phyloP scores from a whole-genome alignment of 495 filamentous ascomycete genomes.

The Rhizodiscina lignyota region DNA sequence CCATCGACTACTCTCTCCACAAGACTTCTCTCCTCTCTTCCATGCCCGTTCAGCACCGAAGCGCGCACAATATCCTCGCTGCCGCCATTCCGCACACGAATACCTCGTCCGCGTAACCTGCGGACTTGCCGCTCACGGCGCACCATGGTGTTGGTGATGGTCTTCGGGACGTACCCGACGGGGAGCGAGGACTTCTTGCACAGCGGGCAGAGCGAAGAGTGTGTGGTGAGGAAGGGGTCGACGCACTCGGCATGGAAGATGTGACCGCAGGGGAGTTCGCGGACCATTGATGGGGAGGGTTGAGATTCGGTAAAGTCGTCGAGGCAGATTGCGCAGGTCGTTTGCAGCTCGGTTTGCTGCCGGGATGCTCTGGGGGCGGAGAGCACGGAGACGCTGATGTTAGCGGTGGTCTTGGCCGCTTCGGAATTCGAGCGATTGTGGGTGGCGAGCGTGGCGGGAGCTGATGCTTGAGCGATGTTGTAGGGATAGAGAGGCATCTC shows the following conservation, averaged over 20 bases:
- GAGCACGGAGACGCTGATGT: slow-evolving; percentile 4
- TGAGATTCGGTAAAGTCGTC: slow-evolving; percentile 49
- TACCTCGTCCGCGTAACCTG: slow-evolving; percentile 12
- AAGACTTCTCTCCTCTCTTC: too few relatives aligned
- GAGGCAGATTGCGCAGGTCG: slow-evolving; percentile 71
- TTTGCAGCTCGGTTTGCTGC: slow-evolving; percentile 27
- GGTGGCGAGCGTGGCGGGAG: slow-evolving; percentile 3
- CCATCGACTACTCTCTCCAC: too few relatives aligned
- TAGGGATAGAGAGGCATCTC: slow-evolving; percentile 63
- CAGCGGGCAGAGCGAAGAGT: slow-evolving; percentile 68
- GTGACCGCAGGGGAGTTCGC: slow-evolving; percentile 74
- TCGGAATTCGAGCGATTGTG: slow-evolving; percentile 2
- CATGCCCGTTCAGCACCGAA: too few relatives aligned
- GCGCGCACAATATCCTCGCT: too few relatives aligned
- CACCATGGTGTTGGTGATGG: slow-evolving; percentile 73
- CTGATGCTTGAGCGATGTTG: slow-evolving; percentile 2
- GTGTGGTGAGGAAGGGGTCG: slow-evolving; percentile 53
- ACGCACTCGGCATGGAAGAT: slow-evolving; percentile 87
- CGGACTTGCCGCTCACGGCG: slow-evolving; percentile 40
- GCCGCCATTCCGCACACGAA: too few relatives aligned
- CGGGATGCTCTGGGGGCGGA: slow-evolving; percentile 17
- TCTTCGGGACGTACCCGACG: slow-evolving; percentile 41
- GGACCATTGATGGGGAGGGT: slow-evolving; percentile 47
- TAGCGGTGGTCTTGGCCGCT: slow-evolving; percentile 5
- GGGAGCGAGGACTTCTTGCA: slow-evolving; percentile 69